Conservation (phyloP, 2,329 filamentous ascomycete species). For the Verticillium nonalfalfae region DNA sequence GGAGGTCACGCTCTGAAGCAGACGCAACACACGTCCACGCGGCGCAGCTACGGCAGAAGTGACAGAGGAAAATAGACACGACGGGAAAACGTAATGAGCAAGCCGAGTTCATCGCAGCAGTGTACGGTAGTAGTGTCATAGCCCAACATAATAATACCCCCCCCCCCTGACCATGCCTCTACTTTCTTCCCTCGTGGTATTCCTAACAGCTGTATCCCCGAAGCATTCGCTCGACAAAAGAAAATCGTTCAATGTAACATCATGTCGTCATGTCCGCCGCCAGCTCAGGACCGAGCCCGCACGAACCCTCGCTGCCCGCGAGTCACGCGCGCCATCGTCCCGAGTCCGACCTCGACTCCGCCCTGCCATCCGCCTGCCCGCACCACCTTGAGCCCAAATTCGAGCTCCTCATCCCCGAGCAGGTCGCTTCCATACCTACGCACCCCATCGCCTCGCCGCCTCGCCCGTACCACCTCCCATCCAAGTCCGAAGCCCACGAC, state of each 20-base stretch:
- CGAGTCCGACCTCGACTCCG: constrained; percentile 11
- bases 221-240: constrained; percentile 1
- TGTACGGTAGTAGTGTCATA: not conserved
- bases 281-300: not conserved
- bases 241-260: not conserved
- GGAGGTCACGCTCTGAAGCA: too few relatives aligned
- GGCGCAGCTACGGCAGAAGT: not conserved
- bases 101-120: not conserved
- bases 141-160: not conserved
- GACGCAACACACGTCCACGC: too few relatives aligned
- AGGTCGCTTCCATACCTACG: not conserved
- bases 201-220: not conserved
- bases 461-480: constrained; percentile 13
- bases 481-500: constrained; percentile 17
- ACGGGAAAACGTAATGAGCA: not conserved
- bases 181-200: not conserved
- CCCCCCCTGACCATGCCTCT: not conserved
- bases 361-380: constrained; percentile 10
- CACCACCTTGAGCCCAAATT: constrained; percentile 10
- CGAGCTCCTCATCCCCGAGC: constrained; percentile 3
- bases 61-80: not conserved
- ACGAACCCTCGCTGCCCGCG: constrained; percentile 3
- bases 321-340: constrained; percentile 10
- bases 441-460: constrained; percentile 1
- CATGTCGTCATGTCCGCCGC: not conserved